Conservation (phyloP, 139 green algal species). For the Pseudopediastrum boryanum region DNA sequence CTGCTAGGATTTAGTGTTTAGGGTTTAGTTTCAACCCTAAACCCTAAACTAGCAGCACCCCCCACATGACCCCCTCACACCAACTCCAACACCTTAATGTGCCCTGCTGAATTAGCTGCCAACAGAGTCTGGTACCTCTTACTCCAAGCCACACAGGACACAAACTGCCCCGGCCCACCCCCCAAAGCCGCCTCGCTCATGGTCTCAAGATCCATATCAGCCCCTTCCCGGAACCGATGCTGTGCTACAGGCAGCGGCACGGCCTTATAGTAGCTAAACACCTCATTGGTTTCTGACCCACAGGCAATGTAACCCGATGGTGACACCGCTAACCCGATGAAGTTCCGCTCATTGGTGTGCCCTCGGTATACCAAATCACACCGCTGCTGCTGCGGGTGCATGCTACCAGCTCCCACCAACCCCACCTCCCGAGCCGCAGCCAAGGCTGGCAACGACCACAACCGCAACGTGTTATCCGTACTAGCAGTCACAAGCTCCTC, state of each 20-base stretch:
- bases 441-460: constrained; percentile 59
- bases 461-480: constrained; percentile 85
- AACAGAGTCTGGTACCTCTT: constrained; percentile 45
- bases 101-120: constrained; percentile 50
- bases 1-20: too few species aligned
- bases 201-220: background rate
- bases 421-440: background rate
- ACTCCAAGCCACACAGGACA: constrained; percentile 69
- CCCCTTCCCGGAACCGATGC: constrained; percentile 9
- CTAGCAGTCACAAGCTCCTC: constrained; percentile 84
- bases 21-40: too few species aligned
- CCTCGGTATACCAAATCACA: constrained; percentile 60
- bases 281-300: constrained; percentile 79
- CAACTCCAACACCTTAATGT: constrained; percentile 52
- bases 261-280: constrained; percentile 48
- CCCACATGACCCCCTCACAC: constrained; percentile 9
- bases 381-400: constrained; percentile 41
- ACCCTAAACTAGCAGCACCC: background rate
- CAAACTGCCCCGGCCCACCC: constrained; percentile 62
- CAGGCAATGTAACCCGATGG: constrained; percentile 73
- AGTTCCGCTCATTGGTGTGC: constrained; percentile 95
- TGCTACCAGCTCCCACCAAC: background rate
- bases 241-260: constrained; percentile 34
- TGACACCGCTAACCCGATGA: constrained; percentile 85
- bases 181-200: too few species aligned